Conservation (phyloP, 2,329 filamentous ascomycete species). For the Myriosclerotinia duriaeana region DNA sequence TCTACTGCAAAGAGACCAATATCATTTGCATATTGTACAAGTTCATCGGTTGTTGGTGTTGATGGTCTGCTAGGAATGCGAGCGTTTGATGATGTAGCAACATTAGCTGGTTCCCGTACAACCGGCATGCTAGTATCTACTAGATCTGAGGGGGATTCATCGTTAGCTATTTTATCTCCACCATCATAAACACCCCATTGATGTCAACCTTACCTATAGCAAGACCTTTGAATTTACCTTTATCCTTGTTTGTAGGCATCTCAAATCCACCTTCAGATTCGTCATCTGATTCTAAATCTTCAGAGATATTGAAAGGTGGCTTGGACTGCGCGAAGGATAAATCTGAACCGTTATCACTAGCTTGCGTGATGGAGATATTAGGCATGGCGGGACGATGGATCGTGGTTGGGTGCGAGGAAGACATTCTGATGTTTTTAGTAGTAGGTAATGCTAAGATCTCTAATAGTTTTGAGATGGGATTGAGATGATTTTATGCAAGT, state of each 20-base stretch:
- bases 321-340: neutral
- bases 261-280: neutral
- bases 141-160: no score
- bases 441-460: no score
- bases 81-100: no score
- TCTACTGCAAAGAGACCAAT: neutral
- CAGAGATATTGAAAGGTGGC: neutral
- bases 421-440: neutral
- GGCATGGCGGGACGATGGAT: accelerated
- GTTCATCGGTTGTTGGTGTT: neutral
- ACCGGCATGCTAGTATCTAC: no score
- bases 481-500: no score
- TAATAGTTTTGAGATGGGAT: no score
- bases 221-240: no score
- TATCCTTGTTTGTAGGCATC: neutral
- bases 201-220: no score
- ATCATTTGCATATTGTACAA: neutral
- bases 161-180: no score
- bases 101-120: no score
- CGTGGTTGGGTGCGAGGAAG: neutral
- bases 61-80: neutral
- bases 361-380: neutral
- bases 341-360: accelerated
- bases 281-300: neutral
- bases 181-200: no score